A percentile compares a stretch with the other conserved stretches of the same genome.
These are phyloP conservation scores for Trifolium subterraneum DNA, from an alignment of 306 rosid species.

Conservation along the genomic window DNA sequence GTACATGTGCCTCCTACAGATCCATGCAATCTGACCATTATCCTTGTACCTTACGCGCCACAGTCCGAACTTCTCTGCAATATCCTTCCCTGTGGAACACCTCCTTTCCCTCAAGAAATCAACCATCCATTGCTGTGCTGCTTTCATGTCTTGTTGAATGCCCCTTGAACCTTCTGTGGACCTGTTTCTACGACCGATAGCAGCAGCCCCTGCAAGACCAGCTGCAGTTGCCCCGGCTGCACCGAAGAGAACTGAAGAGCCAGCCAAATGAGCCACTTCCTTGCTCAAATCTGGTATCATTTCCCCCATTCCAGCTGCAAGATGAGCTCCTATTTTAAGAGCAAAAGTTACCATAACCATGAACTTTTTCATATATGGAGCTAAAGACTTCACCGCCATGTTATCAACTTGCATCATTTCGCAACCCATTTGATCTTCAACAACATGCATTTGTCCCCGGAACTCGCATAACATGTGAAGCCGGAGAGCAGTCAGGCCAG, in stretches of 20 bases:
- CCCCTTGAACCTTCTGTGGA: conserved; percentile 63
- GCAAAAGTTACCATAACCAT: conserved; percentile 87
- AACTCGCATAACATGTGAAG: conserved; percentile 92
- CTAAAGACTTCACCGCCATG: conserved; percentile 69
- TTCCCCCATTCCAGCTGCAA: conserved; percentile 91
- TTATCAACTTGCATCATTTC: conserved; percentile 93
- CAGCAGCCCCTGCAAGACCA: conserved; percentile 68
- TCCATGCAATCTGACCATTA: conserved; percentile 87
- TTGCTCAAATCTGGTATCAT: conserved; percentile 94
- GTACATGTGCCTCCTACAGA: conserved; percentile 85
- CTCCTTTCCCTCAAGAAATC: conserved; percentile 86
- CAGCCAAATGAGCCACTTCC: conserved; percentile 85
- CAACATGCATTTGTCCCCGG: conserved; percentile 88
- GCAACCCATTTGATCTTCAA: conserved; percentile 91
- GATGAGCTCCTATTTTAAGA: conserved; percentile 95
- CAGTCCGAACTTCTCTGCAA: conserved; percentile 90
- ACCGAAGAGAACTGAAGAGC: conserved; percentile 66
- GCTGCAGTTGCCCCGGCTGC: conserved; percentile 79
- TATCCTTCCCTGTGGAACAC: conserved; percentile 89
- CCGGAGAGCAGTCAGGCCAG: conserved; percentile 88
- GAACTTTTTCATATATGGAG: conserved; percentile 90
- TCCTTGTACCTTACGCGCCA: conserved; percentile 91
- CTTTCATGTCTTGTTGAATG: conserved; percentile 72
- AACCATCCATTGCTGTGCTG: conserved; percentile 91
- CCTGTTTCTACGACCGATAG: conserved; percentile 60